phyloP scores from a whole-genome alignment of 2,329 filamentous ascomycete species.

The Ophiobolus disseminans region DNA sequence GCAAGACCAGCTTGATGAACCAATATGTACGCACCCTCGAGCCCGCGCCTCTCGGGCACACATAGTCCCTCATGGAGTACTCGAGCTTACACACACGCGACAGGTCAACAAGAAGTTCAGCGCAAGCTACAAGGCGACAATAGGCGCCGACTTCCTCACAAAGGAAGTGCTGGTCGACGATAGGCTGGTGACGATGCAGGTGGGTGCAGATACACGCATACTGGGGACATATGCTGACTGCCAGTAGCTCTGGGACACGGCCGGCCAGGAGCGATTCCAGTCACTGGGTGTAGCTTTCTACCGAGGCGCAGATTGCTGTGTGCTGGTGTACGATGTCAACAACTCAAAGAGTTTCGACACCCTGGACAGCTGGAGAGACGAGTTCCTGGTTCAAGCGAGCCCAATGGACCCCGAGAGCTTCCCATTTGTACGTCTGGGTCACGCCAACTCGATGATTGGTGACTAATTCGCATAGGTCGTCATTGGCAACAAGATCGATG shows the following conservation, averaged over 20 bases:
- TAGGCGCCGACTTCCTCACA: conserved; percentile 97
- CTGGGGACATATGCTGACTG: conserved; percentile 20
- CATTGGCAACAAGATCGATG: conserved; percentile 98
- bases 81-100: conserved; percentile 15
- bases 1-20: conserved; percentile 99
- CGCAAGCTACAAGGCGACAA: conserved; percentile 99
- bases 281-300: conserved; percentile 98
- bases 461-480: conserved; percentile 70
- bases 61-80: not conserved
- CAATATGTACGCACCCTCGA: conserved; percentile 83
- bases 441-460: not conserved
- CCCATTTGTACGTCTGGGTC: conserved; percentile 79
- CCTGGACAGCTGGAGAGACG: conserved; percentile 96
- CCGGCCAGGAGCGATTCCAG: conserved; percentile 96
- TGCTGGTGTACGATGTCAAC: conserved; percentile 98
- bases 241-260: conserved; percentile 91
- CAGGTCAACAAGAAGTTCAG: conserved; percentile 99
- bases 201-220: conserved; percentile 49
- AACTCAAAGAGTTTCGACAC: conserved; percentile 99
- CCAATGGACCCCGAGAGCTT: conserved; percentile 97
- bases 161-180: conserved; percentile 98
- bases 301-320: conserved; percentile 95
- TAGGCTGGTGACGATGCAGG: conserved; percentile 97
- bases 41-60: not conserved
- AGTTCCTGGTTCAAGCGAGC: conserved; percentile 96